Conservation (phyloP, 1,139 yeast genomes). For the Candida sp. region DNA sequence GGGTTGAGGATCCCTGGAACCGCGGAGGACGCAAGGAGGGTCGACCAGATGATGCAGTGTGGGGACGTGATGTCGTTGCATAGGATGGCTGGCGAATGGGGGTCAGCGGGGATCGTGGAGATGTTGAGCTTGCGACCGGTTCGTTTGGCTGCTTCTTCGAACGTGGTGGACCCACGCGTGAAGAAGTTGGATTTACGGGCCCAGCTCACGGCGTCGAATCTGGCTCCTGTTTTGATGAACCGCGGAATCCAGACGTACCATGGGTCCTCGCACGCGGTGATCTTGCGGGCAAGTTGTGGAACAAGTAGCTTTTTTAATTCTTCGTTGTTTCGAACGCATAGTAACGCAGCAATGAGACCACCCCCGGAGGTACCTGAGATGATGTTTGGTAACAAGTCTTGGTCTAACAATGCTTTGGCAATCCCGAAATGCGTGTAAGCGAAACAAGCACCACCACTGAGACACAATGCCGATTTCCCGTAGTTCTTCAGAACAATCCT, state of each 20-base stretch:
- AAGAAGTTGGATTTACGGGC: constrained; percentile 72
- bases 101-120: constrained; percentile 83
- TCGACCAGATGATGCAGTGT: constrained; percentile 82
- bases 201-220: constrained; percentile 79
- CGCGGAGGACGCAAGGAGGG: constrained; percentile 78
- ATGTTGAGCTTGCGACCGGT: constrained; percentile 77
- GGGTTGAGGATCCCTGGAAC: constrained; percentile 89
- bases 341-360: constrained; percentile 77
- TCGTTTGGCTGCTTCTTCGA: constrained; percentile 66
- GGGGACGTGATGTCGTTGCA: constrained; percentile 83
- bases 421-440: constrained; percentile 82
- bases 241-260: constrained; percentile 65
- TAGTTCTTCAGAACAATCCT: constrained; percentile 63
- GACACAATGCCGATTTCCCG: constrained; percentile 74
- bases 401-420: constrained; percentile 70
- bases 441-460: constrained; percentile 84
- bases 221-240: constrained; percentile 77
- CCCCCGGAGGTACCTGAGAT: constrained; percentile 87
- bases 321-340: constrained; percentile 71
- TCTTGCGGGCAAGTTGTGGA: constrained; percentile 66
- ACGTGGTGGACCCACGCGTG: constrained; percentile 74
- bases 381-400: constrained; percentile 67
- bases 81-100: constrained; percentile 80
- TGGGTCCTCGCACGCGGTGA: constrained; percentile 76
- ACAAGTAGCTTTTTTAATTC: constrained; percentile 60